phyloP scores from a whole-genome alignment of 345 rosid genomes.

The Geranium rotundifolium region DNA sequence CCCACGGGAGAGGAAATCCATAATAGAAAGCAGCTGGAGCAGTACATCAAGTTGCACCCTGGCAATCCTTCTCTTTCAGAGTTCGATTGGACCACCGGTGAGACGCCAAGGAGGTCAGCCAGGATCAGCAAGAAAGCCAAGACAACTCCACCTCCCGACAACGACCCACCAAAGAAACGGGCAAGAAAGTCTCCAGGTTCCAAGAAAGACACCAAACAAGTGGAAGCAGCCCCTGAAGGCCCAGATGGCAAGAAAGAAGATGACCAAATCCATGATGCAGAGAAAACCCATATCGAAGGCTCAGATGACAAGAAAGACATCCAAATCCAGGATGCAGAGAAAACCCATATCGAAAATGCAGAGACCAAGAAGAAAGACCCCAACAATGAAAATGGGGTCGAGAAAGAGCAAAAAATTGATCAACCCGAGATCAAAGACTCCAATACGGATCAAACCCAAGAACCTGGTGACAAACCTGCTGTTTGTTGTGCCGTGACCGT shows the following conservation, averaged over 20 bases:
- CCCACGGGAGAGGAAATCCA: constrained; percentile 70
- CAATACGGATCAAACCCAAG: too few relatives aligned
- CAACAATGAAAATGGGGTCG: not conserved
- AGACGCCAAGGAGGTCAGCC: constrained; percentile 74
- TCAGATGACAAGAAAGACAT: not conserved
- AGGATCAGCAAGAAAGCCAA: constrained; percentile 66
- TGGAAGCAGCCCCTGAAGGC: constrained; percentile 18
- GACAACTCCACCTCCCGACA: constrained; percentile 57
- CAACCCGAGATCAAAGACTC: not conserved
- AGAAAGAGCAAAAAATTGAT: not conserved
- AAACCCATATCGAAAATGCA: constrained; percentile 11
- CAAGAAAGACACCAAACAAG: constrained; percentile 33
- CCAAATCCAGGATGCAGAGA: constrained; percentile 6
- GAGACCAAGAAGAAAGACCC: not conserved
- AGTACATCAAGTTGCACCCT: constrained; percentile 60
- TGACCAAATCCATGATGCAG: constrained; percentile 14
- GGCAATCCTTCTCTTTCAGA: constrained; percentile 47
- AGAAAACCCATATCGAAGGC: constrained; percentile 12
- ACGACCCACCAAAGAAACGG: constrained; percentile 59
- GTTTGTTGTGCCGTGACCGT: constrained; percentile 9
- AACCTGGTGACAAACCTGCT: constrained; percentile 11
- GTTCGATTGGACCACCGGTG: constrained; percentile 81
- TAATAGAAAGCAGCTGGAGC: constrained; percentile 59
- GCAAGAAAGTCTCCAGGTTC: constrained; percentile 37
- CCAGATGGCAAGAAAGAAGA: constrained; percentile 26